Evolutionary conservation across 1,284 basidiomycete species (phyloP).

Genomic region (Peniophora sp.): DNA sequence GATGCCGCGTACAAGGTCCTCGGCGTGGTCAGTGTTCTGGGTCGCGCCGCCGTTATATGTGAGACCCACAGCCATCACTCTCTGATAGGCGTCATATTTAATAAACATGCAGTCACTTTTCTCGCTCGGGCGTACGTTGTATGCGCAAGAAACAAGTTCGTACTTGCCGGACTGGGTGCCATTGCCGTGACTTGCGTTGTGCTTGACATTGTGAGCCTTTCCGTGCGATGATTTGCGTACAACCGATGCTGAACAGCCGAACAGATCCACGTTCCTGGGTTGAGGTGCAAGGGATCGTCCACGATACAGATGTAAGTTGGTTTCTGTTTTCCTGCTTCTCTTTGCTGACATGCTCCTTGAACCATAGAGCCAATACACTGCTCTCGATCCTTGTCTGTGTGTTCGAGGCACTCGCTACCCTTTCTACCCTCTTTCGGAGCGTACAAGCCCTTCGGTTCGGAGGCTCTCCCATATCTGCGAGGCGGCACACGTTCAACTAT

Average conservation of each 20-base stretch:
- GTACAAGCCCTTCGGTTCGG: constrained; percentile 17
- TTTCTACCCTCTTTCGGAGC: constrained; percentile 20
- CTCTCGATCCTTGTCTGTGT: constrained; percentile 22
- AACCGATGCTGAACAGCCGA: constrained; percentile 7
- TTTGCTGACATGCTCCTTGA: neutral
- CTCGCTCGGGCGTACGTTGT: constrained; percentile 24
- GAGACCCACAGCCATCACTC: constrained; percentile 7
- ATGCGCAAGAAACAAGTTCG: constrained; percentile 16
- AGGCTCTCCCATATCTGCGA: constrained; percentile 11
- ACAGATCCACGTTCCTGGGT: constrained; percentile 14
- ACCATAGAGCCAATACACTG: constrained; percentile 14
- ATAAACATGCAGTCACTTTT: constrained; percentile 18
- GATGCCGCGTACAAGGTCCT: constrained; percentile 22
- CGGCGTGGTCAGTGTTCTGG: constrained; percentile 22
- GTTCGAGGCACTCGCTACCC: constrained; percentile 20
- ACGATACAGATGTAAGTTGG: constrained; percentile 9
- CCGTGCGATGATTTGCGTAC: neutral
- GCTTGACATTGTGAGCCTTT: constrained; percentile 21
- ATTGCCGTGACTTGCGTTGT: constrained; percentile 19
- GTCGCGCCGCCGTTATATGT: constrained; percentile 24
- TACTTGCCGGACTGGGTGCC: constrained; percentile 18
- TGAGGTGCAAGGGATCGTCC: constrained; percentile 13
- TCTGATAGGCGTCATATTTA: no score
- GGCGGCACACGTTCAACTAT: constrained; percentile 18
- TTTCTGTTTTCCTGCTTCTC: neutral